phyloP scores from a whole-genome alignment of 148 eudicot genomes.

The Cornus florida region DNA sequence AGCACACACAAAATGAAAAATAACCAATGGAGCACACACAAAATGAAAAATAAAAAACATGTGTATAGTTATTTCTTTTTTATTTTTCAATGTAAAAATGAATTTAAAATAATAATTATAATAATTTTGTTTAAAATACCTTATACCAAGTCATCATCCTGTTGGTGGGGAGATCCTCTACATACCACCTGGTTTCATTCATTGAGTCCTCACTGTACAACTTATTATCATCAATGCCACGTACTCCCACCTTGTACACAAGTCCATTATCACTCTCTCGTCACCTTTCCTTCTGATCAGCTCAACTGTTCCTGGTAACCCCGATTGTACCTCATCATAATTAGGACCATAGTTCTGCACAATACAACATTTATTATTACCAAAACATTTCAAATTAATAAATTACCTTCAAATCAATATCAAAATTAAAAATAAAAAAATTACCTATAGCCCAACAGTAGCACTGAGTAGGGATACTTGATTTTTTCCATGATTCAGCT shows the following conservation, averaged over 20 bases:
- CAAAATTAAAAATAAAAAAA: no score
- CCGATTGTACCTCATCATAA: slow-evolving; percentile 31
- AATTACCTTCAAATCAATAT: no score
- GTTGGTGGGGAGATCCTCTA: slow-evolving; percentile 25
- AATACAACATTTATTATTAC: neutral
- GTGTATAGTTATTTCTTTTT: no score
- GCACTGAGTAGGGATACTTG: slow-evolving; percentile 56
- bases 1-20: neutral
- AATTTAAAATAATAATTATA: neutral
- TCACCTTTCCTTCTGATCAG: slow-evolving; percentile 41
- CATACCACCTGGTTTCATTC: slow-evolving; percentile 22
- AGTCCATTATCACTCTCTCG: slow-evolving; percentile 37
- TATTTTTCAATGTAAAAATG: no score
- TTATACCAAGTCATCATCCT: slow-evolving; percentile 48
- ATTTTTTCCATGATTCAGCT: slow-evolving; percentile 38
- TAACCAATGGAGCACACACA: no score
- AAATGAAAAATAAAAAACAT: neutral
- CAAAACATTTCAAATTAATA: neutral
- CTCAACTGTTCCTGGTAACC: slow-evolving; percentile 50
- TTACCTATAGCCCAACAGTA: slow-evolving; percentile 45
- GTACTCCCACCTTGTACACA: slow-evolving; percentile 45
- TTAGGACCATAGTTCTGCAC: slow-evolving; percentile 49
- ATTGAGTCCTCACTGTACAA: slow-evolving; percentile 10
- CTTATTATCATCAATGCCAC: slow-evolving; percentile 25
- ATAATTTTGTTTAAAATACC: slow-evolving; percentile 21